Conservation (phyloP, 1,284 basidiomycete genomes). For the Tremellales sp. region DNA sequence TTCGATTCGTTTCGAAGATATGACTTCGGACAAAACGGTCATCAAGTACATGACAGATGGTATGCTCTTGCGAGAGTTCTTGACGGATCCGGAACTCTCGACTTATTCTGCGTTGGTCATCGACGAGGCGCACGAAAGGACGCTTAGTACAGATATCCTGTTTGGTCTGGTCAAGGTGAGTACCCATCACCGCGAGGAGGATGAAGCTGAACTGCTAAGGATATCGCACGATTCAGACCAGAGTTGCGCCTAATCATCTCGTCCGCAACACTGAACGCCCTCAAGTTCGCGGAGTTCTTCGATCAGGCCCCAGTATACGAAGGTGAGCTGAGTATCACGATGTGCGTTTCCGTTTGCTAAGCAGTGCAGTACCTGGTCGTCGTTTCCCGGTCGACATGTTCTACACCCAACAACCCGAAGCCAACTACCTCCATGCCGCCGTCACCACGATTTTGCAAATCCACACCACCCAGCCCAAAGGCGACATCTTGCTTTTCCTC, state of each 20-base stretch:
- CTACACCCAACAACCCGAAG: constrained; percentile 95
- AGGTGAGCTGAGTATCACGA: constrained; percentile 53
- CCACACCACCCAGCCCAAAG: constrained; percentile 95
- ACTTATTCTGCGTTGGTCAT: constrained; percentile 91
- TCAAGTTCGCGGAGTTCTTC: constrained; percentile 94
- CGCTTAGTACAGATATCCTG: constrained; percentile 91
- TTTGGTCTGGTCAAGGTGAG: constrained; percentile 94
- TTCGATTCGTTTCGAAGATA: constrained; percentile 98
- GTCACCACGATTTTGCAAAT: constrained; percentile 99
- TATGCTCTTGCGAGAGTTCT: constrained; percentile 92
- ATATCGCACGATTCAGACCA: constrained; percentile 93
- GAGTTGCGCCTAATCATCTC: constrained; percentile 88
- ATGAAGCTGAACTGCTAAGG: constrained; percentile 53
- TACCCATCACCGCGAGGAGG: constrained; percentile 14
- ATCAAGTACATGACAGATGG: constrained; percentile 99
- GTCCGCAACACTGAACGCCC: constrained; percentile 93
- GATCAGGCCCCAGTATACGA: constrained; percentile 91
- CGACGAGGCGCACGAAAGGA: constrained; percentile 94
- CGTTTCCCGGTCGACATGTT: constrained; percentile 98
- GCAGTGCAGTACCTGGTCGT: constrained; percentile 94
- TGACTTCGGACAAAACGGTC: constrained; percentile 95
- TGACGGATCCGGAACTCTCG: constrained; percentile 90
- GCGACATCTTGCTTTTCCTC: constrained; percentile 97
- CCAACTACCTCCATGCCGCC: constrained; percentile 96
- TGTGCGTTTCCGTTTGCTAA: not conserved